phyloP scores from a whole-genome alignment of 192 early-diverging fungal genomes.

The Mortierella claussenii region DNA sequence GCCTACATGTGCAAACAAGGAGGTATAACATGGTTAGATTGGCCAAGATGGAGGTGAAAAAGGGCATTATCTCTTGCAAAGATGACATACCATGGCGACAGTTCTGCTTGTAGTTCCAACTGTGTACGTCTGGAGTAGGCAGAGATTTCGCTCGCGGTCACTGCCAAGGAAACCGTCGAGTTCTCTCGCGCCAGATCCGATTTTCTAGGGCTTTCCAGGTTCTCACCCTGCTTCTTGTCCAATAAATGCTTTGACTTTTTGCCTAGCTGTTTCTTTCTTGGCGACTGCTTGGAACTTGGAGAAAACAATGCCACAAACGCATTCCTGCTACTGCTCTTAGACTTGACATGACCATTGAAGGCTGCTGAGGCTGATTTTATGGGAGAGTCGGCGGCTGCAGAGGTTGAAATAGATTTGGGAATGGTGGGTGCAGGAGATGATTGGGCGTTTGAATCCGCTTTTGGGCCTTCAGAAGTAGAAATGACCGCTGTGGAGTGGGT shows the following conservation, averaged over 20 bases:
- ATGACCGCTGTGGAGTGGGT: neutral
- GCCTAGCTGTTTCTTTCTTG: constrained; percentile 14
- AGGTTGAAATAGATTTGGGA: constrained; percentile 14
- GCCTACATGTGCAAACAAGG: constrained; percentile 28
- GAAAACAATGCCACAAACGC: constrained; percentile 32
- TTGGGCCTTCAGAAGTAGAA: neutral
- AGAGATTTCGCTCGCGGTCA: constrained; percentile 35
- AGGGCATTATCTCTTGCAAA: constrained; percentile 21
- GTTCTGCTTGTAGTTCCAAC: constrained; percentile 24
- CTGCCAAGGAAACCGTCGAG: constrained; percentile 36
- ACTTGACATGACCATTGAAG: constrained; percentile 30
- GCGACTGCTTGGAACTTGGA: constrained; percentile 15
- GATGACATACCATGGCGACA: constrained; percentile 34
- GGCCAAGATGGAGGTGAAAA: constrained; percentile 7
- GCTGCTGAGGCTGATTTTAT: neutral
- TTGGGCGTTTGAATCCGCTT: neutral
- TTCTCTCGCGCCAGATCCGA: constrained; percentile 17
- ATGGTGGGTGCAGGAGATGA: neutral
- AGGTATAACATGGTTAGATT: too few species aligned
- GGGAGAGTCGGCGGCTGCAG: constrained; percentile 1
- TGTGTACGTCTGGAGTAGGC: constrained; percentile 23
- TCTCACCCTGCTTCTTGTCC: constrained; percentile 1
- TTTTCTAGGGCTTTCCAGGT: constrained; percentile 2
- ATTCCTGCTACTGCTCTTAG: constrained; percentile 33
- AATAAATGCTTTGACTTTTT: constrained; percentile 11